Conservation (phyloP, 495 filamentous ascomycete species). For the Parachaetomium inaequale region DNA sequence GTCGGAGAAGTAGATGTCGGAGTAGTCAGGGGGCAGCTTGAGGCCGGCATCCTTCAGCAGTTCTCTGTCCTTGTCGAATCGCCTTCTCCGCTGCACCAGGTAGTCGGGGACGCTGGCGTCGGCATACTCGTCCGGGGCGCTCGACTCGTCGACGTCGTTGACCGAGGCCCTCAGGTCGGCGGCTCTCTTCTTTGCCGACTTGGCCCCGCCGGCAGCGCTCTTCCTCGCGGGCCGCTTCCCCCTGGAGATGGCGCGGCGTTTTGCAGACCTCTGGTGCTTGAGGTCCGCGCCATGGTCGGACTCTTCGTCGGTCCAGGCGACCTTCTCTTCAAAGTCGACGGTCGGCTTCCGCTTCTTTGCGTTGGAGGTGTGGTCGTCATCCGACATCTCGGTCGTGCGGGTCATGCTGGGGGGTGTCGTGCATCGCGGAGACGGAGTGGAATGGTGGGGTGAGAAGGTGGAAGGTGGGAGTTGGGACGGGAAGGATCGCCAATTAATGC, state of each 20-base stretch:
- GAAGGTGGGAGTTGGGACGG: too few species aligned
- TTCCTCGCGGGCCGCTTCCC: conserved; percentile 14
- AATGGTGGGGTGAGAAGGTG: neutral
- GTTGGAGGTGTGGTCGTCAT: conserved; percentile 22
- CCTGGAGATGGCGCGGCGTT: conserved; percentile 26
- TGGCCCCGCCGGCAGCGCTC: neutral
- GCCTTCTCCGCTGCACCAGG: conserved; percentile 49
- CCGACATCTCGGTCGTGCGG: conserved; percentile 21
- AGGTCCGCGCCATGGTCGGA: conserved; percentile 35
- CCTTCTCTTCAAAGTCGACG: conserved; percentile 32
- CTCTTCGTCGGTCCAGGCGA: conserved; percentile 43
- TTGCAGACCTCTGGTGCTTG: conserved; percentile 23
- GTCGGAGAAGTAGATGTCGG: conserved; percentile 82
- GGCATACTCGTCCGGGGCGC: conserved; percentile 27
- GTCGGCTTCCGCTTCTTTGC: conserved; percentile 29
- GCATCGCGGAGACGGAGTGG: neutral
- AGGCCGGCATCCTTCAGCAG: conserved; percentile 64
- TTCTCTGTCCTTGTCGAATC: conserved; percentile 56
- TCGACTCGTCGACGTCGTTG: conserved; percentile 21
- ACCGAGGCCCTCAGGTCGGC: conserved; percentile 8
- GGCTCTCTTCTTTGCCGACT: conserved; percentile 12
- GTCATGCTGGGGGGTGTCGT: conserved; percentile 19
- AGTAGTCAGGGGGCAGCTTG: conserved; percentile 73
- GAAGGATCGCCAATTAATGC: neutral
- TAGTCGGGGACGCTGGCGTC: conserved; percentile 45